Evolutionary conservation across 2,329 filamentous ascomycete genomes (phyloP), one percentile per base, ranked within the genome.

Genomic region (Coniochaeta prunicola): DNA sequence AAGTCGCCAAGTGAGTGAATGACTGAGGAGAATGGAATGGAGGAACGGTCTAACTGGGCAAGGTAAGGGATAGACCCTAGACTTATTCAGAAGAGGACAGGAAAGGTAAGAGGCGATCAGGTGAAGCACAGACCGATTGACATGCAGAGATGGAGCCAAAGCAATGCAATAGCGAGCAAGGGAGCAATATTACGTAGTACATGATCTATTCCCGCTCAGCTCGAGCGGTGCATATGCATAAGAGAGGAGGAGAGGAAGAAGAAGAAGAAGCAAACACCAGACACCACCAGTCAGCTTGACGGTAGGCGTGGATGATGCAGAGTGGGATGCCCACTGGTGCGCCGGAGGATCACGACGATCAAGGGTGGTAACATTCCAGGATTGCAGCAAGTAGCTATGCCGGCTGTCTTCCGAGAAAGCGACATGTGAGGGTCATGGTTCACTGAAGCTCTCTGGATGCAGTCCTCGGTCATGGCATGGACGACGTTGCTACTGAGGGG

Each of bases 1-100:
- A 30, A 48, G 24, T 50, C 45, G 17, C 24, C 30, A 28, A 50
- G 45, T 2, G 45, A 50, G 45, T 50, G 45, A 30, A 30, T 50
- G 45, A 30, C 21, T 6, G 45, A 28, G n/a, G 42, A 53, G 30
- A 53, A 50, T 62, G 59, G 60, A 62, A 56, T 53, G 42, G 36
- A 54, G 42, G 56, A 15, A 19, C 45, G 57, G 31, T 53, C 5
- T 7, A 56, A 56, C 50, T 30, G 45, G 36, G 7, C 58, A 58
- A 59, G 58, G 53, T 36, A 56, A 56, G 30, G 53, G 53, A 54
- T 8, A 54, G 40, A 60, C 21, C 45, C 45, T 50, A 50, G 45
- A 50, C 45, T 50, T 50, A 50, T 50, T 9, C 15, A 53, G 34
- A 58, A 40, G 54, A 57, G 58, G 58, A 59, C 53, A 56, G 60